Evolutionary conservation across 176 grass and related monocot genomes (phyloP), one percentile per base, ranked within the genome.

Genomic region (Eremochloa ophiuroides): DNA sequence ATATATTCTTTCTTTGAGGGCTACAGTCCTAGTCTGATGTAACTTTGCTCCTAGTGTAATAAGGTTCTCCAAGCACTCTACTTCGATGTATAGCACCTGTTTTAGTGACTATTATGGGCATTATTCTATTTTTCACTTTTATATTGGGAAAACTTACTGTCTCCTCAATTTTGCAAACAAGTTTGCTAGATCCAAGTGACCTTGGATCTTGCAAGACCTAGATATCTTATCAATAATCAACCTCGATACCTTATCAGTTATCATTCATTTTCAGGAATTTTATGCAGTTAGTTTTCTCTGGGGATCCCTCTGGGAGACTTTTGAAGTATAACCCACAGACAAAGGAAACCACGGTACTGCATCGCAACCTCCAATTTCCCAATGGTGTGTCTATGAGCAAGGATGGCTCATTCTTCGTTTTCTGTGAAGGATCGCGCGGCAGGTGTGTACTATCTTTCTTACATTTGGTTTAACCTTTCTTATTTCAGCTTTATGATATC

Each of bases 381-480:
- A 98, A 98, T 51, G 95, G 95, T 16, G 90, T 98, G 60, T 91
- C 88, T 66, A 58, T 93, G 76, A 98, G 92, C 90, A 98, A 94
- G 59, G 95, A 98, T 73, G 86, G 88, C 16, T 87, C 90, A n/a
- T 98, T 98, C 79, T 91, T 98, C 10, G 79, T 98, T 73, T 98
- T 94, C 73, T 93, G 90, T 3, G 92, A 98, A 89, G 95, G 92
- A 78, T 77, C 81, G 3, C 85, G 86, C 26, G 90, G 90, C 84
- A 94, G 95, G 92, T 98, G 25, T 43, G 5, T 26, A 64, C 29
- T 20, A 35, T 68, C 23, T 47, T 82, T 11, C 38, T 53, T 20
- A 66, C 66, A 75, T 83, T 62, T 79, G 26, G 20, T 81, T 77
- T 65, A 50, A n/a, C 31, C 48, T 25, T 1, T 73, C 25, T n/a